A percentile compares a stretch with the other conserved stretches of the same genome.
Evolutionary conservation across 2,329 filamentous ascomycete species (phyloP).

Genomic region (Colletotrichum cereale): DNA sequence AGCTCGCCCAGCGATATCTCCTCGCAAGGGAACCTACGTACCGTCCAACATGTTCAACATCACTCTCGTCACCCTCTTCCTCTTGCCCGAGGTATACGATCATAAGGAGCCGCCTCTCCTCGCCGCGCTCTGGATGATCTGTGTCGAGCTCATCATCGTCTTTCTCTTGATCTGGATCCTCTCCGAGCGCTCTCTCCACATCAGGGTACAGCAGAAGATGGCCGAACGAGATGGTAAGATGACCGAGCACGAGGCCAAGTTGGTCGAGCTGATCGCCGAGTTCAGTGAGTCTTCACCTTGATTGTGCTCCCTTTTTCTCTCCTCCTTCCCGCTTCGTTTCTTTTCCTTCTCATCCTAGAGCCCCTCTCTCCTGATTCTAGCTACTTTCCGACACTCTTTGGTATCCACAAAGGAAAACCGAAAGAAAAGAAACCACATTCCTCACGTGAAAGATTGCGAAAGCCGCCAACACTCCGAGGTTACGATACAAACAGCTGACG

Average conservation of each 20-base stretch:
- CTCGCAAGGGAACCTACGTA: not conserved
- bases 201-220: not conserved
- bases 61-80: not conserved
- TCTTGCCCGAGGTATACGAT: too few species aligned
- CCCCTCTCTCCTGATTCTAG: not conserved
- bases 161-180: not conserved
- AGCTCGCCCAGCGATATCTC: not conserved
- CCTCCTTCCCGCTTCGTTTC: too few species aligned
- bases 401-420: not conserved
- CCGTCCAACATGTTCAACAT: not conserved
- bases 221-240: not conserved
- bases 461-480: not conserved
- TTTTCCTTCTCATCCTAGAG: too few species aligned
- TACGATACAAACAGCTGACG: not conserved
- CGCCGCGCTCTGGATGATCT: not conserved
- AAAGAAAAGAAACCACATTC: not conserved
- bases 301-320: not conserved
- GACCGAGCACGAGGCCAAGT: not conserved
- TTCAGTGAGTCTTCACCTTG: not conserved
- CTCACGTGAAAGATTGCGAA: not conserved
- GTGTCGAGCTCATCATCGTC: not conserved
- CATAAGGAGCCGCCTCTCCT: not conserved
- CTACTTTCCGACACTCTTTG: not conserved
- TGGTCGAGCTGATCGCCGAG: not conserved
- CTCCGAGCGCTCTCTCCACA: not conserved